Percentiles rank a stretch among this genome's conserved stretches.
Conservation (phyloP, 345 rosid genomes). For the Boechera retrofracta region DNA sequence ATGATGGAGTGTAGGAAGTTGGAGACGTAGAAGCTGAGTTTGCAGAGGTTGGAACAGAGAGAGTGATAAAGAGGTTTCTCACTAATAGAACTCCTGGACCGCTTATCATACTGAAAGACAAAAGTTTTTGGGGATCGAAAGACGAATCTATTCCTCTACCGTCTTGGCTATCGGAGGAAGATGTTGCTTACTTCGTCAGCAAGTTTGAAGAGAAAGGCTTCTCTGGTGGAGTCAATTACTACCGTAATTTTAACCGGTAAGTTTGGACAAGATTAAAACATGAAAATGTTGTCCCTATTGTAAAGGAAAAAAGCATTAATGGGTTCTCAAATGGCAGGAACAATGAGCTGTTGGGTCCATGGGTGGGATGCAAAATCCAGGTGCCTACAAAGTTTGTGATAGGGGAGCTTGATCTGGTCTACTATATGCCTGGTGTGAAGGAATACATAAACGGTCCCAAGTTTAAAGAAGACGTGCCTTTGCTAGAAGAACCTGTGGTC, state of each 20-base stretch:
- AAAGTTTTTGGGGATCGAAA: slow-evolving; percentile 39
- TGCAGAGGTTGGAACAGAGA: slow-evolving; percentile 38
- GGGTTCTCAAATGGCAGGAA: slow-evolving; percentile 19
- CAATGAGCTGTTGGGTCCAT: slow-evolving; percentile 42
- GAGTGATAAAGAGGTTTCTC: slow-evolving; percentile 36
- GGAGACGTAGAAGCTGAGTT: slow-evolving; percentile 43
- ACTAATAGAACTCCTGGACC: slow-evolving; percentile 37
- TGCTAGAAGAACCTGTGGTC: slow-evolving; percentile 41
- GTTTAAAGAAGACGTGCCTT: slow-evolving; percentile 42
- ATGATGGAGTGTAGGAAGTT: slow-evolving; percentile 30
- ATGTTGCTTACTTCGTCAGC: slow-evolving; percentile 36
- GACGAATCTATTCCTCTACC: slow-evolving; percentile 35
- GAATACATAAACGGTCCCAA: slow-evolving; percentile 41
- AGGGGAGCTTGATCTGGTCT: slow-evolving; percentile 33
- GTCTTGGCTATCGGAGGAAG: slow-evolving; percentile 42
- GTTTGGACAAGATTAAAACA: background rate
- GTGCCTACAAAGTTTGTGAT: slow-evolving; percentile 40
- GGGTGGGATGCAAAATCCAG: slow-evolving; percentile 34
- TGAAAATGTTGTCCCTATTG: background rate
- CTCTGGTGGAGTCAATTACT: slow-evolving; percentile 43
- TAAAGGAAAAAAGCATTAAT: background rate
- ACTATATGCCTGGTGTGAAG: slow-evolving; percentile 33
- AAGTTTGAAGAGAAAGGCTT: slow-evolving; percentile 44
- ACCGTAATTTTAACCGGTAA: slow-evolving; percentile 42
- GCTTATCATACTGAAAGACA: slow-evolving; percentile 34